Evolutionary conservation across 2,329 filamentous ascomycete genomes (phyloP).

Genomic region (Claviceps humidiphila): DNA sequence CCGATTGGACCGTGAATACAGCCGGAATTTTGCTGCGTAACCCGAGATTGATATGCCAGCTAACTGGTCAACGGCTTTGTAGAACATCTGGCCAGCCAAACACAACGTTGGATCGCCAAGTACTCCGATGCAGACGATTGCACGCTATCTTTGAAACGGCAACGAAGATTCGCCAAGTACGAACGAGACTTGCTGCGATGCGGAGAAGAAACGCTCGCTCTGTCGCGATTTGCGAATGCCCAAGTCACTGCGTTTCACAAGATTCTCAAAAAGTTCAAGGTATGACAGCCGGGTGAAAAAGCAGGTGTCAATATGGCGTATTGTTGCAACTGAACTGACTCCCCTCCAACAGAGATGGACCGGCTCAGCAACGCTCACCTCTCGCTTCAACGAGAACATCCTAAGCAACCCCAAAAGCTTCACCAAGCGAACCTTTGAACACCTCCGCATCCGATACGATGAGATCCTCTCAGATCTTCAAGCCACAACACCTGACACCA

Average conservation of each 20-base stretch:
- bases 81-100: conserved; percentile 37
- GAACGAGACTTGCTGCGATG: conserved; percentile 41
- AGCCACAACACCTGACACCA: conserved; percentile 27
- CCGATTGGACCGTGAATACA: neutral
- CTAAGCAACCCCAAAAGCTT: conserved; percentile 58
- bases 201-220: conserved; percentile 55
- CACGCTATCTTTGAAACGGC: conserved; percentile 29
- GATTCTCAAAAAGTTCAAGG: conserved; percentile 72
- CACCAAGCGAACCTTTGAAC: conserved; percentile 49
- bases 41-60: neutral
- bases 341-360: conserved; percentile 58
- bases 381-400: conserved; percentile 54
- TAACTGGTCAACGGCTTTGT: neutral
- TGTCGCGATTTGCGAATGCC: conserved; percentile 59
- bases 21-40: neutral
- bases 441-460: conserved; percentile 36
- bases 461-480: conserved; percentile 35
- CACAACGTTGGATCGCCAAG: conserved; percentile 34
- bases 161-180: conserved; percentile 39
- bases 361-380: conserved; percentile 49
- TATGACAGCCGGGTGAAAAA: conserved; percentile 11
- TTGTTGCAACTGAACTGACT: neutral
- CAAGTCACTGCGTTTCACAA: conserved; percentile 70
- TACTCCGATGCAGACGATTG: conserved; percentile 22
- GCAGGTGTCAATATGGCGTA: neutral